Base-by-base conservation (phyloP, 441 rosid genomes). In the Kokia cookei region DNA sequence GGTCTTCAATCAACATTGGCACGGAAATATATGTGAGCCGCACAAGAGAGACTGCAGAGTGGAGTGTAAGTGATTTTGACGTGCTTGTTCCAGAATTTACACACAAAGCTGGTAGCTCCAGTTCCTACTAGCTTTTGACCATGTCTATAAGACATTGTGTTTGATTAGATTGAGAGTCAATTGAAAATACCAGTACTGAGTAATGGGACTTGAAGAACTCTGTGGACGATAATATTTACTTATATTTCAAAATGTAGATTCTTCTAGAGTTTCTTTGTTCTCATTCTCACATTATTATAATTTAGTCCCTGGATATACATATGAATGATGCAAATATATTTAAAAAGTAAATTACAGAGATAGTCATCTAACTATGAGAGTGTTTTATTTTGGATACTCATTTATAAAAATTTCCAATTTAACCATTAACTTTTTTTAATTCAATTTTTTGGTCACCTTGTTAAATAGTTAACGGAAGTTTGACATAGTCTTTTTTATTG, bases 61-160 rank as follows among this genome's bases (percentile, higher is more conserved):
- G 91, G 93, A 81, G 84, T 53, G 87, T 86, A 35, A 89, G 89
- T 75, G 90, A 91, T 78, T 89, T 87, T 75, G 90, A 91, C 79
- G 86, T 89, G 12, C 76, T 87, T 70, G 83, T 86, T 77, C 89
- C 89, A 0, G 69, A 82, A 65, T 69, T 42, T 74, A 26, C 13
- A 2, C 5, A 22, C 48, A 51, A 45, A 48, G 77, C 64, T 64
- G 64, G 70, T 64, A n/a, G 50, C 68, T 55, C 79, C 40, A 58
- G 64, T 37, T 60, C 73, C 15, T 24, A 29, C 63, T 82, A 64
- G 69, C 40, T 57, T 40, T 50, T 27, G 62, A 53, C 53, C 73
- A 13, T 9, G 14, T 2, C 27, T 72, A 13, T 58, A 14, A 14
- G 55, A 4, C n/a, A 50, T 65, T 14, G 17, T 50, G 5, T 55